Evolutionary conservation across 345 rosid species (phyloP).

Genomic region (Stellera chamaejasme): DNA sequence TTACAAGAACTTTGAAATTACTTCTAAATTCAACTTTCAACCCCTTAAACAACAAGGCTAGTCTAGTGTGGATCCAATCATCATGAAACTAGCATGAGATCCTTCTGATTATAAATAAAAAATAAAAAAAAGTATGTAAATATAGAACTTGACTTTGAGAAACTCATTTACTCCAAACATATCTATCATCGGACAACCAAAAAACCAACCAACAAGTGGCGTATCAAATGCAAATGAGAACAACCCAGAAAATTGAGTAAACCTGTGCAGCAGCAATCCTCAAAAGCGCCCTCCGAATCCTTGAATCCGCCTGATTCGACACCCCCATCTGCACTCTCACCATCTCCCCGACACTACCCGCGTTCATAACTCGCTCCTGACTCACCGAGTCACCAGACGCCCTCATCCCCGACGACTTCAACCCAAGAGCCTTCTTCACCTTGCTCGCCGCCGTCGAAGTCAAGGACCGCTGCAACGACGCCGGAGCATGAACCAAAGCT

Average conservation of each 20-base stretch:
- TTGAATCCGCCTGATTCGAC: slow-evolving; percentile 70
- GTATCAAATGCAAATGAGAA: background rate
- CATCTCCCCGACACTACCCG: slow-evolving; percentile 74
- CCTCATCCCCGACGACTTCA: slow-evolving; percentile 44
- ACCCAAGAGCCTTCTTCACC: slow-evolving; percentile 87
- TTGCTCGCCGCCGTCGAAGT: slow-evolving; percentile 82
- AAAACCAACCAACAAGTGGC: background rate
- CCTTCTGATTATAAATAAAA: background rate
- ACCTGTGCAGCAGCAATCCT: slow-evolving; percentile 92
- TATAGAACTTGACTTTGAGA: background rate
- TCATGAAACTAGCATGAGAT: background rate
- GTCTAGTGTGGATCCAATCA: background rate
- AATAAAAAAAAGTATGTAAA: background rate
- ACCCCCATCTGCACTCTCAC: slow-evolving; percentile 77
- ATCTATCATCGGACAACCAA: background rate
- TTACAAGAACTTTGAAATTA: slow-evolving; percentile 2
- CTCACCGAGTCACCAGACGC: slow-evolving; percentile 25
- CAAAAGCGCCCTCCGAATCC: slow-evolving; percentile 78
- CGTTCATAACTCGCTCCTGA: slow-evolving; percentile 34
- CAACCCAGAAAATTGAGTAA: background rate
- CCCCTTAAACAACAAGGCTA: background rate
- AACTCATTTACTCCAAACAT: background rate
- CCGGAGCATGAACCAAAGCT: slow-evolving; percentile 11
- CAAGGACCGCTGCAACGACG: slow-evolving; percentile 70
- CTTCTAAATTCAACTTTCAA: background rate